These are phyloP conservation scores for Exophiala calicioides DNA, from an alignment of 2,329 filamentous ascomycete genomes.

Conservation along the genomic window DNA sequence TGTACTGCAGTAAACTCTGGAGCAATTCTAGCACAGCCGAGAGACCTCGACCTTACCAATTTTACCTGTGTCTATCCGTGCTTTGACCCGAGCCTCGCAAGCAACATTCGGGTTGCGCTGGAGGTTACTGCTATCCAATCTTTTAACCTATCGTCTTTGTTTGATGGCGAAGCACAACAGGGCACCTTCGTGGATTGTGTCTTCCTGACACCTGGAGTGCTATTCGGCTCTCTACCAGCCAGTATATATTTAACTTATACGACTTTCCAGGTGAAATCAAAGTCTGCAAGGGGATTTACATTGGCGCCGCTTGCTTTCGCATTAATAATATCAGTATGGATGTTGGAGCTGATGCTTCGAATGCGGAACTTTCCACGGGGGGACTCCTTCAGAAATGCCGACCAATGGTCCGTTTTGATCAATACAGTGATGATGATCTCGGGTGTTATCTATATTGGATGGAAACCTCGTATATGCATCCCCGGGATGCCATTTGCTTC, in stretches of 20 bases:
- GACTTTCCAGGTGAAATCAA: not conserved
- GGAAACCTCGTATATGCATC: not conserved
- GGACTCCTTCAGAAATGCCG: not conserved
- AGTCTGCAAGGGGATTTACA: not conserved
- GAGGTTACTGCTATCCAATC: too few relatives aligned
- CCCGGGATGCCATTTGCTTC: not conserved
- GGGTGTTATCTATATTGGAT: not conserved
- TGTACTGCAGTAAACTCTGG: not conserved
- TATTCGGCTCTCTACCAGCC: not conserved
- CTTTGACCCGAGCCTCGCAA: not conserved
- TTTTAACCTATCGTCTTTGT: too few relatives aligned
- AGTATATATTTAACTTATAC: not conserved
- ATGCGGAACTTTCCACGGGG: not conserved
- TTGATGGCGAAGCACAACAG: not conserved
- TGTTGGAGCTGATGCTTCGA: not conserved
- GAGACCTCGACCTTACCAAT: not conserved
- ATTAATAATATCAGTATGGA: not conserved
- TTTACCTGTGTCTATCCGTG: not conserved
- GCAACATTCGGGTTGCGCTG: not conserved
- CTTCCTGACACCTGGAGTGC: not conserved
- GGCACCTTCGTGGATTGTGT: not conserved
- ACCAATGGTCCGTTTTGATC: not conserved
- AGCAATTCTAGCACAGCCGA: not conserved
- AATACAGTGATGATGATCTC: not conserved
- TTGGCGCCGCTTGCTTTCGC: not conserved